These are phyloP conservation scores for Aspergillus ustus DNA, from an alignment of 2,329 filamentous ascomycete species.

Conservation along the genomic window DNA sequence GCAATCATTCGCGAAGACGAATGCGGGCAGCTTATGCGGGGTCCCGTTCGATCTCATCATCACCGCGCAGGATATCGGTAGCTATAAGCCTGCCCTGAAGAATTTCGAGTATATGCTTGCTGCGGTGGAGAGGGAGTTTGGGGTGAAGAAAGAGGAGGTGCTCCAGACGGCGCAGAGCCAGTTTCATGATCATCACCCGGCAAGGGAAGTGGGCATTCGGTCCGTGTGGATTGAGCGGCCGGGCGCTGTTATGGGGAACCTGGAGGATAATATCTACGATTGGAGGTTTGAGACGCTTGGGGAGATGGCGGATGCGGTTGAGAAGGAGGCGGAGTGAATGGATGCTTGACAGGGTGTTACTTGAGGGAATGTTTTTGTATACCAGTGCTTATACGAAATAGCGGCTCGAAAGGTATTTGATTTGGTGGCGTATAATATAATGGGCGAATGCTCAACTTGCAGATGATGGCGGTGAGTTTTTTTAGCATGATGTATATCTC, in stretches of 20 bases:
- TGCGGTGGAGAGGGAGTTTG: conserved; percentile 59
- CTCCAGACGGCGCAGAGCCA: conserved; percentile 72
- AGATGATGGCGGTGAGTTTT: too few relatives aligned
- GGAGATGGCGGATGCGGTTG: conserved; percentile 61
- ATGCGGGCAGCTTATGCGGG: conserved; percentile 55
- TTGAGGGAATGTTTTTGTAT: too few relatives aligned
- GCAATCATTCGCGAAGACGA: conserved; percentile 54
- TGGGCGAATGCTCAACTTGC: too few relatives aligned
- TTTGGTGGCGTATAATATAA: too few relatives aligned
- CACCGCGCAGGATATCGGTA: conserved; percentile 72
- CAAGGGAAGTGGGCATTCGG: conserved; percentile 62
- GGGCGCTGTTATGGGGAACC: conserved; percentile 47
- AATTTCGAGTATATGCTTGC: conserved; percentile 71
- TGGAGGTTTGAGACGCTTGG: conserved; percentile 64
- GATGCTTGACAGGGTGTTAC: too few relatives aligned
- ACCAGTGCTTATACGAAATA: too few relatives aligned
- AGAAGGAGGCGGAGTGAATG: not conserved
- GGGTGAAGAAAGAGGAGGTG: conserved; percentile 60
- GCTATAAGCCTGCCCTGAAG: conserved; percentile 68
- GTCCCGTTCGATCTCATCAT: conserved; percentile 66
- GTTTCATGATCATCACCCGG: conserved; percentile 69
- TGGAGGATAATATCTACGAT: conserved; percentile 49
- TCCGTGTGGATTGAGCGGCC: conserved; percentile 66
- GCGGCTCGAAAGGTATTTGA: too few relatives aligned
- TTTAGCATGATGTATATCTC: too few relatives aligned